A percentile compares a stretch with the other conserved stretches of the same genome.
Evolutionary conservation across 495 filamentous ascomycete genomes (phyloP).

Genomic region (Trichoderma orchidacearum): DNA sequence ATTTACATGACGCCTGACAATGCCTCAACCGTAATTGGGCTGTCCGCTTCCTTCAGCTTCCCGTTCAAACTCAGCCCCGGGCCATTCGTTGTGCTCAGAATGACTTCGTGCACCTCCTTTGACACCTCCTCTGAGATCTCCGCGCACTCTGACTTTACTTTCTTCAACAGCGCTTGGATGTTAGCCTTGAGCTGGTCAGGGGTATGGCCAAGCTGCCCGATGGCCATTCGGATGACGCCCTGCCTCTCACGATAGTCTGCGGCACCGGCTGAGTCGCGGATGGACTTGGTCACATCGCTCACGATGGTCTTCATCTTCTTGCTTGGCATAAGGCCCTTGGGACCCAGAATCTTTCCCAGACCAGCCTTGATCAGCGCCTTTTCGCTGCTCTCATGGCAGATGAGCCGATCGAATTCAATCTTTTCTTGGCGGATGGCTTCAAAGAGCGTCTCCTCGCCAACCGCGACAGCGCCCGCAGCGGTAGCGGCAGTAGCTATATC

Average conservation of each 20-base stretch:
- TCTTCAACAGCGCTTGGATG: constrained; percentile 60
- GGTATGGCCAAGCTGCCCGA: constrained; percentile 84
- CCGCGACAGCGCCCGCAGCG: constrained; percentile 61
- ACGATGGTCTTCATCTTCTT: constrained; percentile 78
- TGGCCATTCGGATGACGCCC: constrained; percentile 73
- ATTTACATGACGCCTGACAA: constrained; percentile 37
- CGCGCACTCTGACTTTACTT: constrained; percentile 65
- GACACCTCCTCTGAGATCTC: constrained; percentile 52
- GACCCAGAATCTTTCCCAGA: constrained; percentile 72
- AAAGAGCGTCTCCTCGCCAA: constrained; percentile 78
- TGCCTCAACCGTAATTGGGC: constrained; percentile 35
- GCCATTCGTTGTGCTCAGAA: constrained; percentile 76
- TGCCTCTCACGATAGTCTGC: constrained; percentile 74
- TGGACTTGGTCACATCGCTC: constrained; percentile 51
- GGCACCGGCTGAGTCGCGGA: constrained; percentile 69
- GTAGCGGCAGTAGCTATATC: constrained; percentile 53
- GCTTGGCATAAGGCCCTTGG: constrained; percentile 83
- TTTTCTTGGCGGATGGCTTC: constrained; percentile 56
- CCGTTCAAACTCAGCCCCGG: constrained; percentile 82
- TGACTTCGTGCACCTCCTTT: constrained; percentile 86
- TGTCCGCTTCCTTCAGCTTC: constrained; percentile 47
- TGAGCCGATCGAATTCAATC: constrained; percentile 78
- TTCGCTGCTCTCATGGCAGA: constrained; percentile 71
- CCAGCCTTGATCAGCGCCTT: constrained; percentile 58
- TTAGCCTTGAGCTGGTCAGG: constrained; percentile 78